Percentiles rank a stretch among this genome's conserved stretches.
These are phyloP conservation scores for Trichoderma sp. DNA, from an alignment of 2,329 filamentous ascomycete genomes.

Conservation along the genomic window DNA sequence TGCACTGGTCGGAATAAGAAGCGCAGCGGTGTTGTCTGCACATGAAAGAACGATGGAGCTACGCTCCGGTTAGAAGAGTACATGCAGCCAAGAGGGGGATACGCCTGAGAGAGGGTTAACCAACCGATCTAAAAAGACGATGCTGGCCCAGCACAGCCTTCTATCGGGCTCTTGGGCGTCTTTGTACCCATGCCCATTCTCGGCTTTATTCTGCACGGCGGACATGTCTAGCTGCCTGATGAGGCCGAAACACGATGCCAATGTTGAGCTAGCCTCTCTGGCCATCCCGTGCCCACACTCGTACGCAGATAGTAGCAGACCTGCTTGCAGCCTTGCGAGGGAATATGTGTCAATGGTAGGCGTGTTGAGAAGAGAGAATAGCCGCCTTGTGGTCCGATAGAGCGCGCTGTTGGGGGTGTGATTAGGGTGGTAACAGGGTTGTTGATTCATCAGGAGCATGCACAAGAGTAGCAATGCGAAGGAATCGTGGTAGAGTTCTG, in stretches of 20 bases:
- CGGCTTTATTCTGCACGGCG: not conserved
- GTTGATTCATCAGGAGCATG: constrained; percentile 5
- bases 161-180: not conserved
- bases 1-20: not conserved
- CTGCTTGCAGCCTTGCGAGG: not conserved
- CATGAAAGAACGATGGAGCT: constrained; percentile 3
- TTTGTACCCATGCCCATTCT: not conserved
- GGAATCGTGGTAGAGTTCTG: not conserved
- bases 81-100: not conserved
- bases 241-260: constrained; percentile 9
- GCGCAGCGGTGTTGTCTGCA: not conserved
- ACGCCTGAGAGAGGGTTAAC: not conserved
- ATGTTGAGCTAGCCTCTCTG: not conserved
- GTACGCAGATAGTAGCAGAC: not conserved
- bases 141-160: not conserved
- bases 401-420: not conserved
- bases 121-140: constrained; percentile 14
- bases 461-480: constrained; percentile 3
- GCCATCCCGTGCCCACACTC: constrained; percentile 13
- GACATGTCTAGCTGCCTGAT: not conserved
- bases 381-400: not conserved
- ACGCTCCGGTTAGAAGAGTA: not conserved
- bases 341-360: not conserved
- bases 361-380: constrained; percentile 1
- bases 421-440: constrained; percentile 1